These are phyloP conservation scores for Aspergillus hiratsukae DNA, from an alignment of 2,329 filamentous ascomycete species.

Conservation along the genomic window DNA sequence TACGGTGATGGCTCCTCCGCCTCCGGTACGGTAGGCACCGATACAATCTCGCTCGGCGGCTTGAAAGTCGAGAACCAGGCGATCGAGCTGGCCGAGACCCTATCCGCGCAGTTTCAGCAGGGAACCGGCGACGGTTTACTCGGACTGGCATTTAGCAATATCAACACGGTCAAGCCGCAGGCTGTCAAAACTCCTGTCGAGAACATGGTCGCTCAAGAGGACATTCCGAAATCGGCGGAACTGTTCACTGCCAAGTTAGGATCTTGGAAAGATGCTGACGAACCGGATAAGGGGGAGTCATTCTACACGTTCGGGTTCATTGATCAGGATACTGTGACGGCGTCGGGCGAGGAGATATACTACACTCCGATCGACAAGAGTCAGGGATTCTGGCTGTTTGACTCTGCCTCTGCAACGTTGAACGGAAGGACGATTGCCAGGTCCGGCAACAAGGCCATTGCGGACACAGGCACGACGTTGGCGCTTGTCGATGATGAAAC, in stretches of 20 bases:
- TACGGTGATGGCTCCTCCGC: conserved; percentile 67
- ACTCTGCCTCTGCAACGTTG: conserved; percentile 54
- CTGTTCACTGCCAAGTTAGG: conserved; percentile 64
- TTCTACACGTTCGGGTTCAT: conserved; percentile 75
- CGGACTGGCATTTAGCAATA: conserved; percentile 60
- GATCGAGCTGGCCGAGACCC: conserved; percentile 58
- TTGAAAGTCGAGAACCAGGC: conserved; percentile 58
- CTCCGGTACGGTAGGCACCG: conserved; percentile 61
- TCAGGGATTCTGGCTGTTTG: conserved; percentile 65
- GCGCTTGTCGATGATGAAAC: conserved; percentile 59
- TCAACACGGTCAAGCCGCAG: conserved; percentile 59
- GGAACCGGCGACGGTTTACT: conserved; percentile 61
- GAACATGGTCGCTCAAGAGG: conserved; percentile 60
- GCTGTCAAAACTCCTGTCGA: conserved; percentile 59
- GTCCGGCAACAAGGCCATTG: conserved; percentile 60
- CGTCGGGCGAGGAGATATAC: conserved; percentile 50
- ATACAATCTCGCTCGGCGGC: conserved; percentile 59
- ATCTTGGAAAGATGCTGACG: conserved; percentile 46
- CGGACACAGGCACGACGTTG: conserved; percentile 68
- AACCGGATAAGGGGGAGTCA: conserved; percentile 41
- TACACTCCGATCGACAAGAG: conserved; percentile 61
- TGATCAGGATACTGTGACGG: conserved; percentile 57
- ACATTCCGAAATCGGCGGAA: conserved; percentile 50
- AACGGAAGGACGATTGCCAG: conserved; percentile 52
- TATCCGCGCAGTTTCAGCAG: conserved; percentile 56